A percentile compares a stretch with the other conserved stretches of the same genome.
Evolutionary conservation across 2,329 filamentous ascomycete species (phyloP).

Genomic region (Fusarium mexicanum): DNA sequence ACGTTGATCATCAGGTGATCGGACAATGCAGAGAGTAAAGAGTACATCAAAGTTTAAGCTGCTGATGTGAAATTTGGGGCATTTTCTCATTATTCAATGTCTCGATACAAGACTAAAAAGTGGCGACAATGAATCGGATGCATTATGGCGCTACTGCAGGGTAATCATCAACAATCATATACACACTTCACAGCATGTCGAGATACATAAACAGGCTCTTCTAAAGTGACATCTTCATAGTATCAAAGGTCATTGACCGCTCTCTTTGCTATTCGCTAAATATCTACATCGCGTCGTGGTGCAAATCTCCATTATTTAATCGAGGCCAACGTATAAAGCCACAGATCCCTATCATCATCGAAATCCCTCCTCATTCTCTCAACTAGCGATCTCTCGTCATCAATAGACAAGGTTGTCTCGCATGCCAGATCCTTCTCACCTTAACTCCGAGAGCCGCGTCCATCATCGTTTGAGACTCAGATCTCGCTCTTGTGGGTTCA

Average conservation of each 20-base stretch:
- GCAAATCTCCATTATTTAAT: constrained; percentile 18
- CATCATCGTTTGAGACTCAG: constrained; percentile 66
- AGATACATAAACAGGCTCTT: not conserved
- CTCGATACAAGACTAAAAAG: constrained; percentile 25
- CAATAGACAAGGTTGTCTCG: constrained; percentile 65
- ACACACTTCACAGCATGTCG: not conserved
- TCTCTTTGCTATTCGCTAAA: constrained; percentile 18
- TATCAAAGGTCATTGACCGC: constrained; percentile 8
- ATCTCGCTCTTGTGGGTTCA: constrained; percentile 51
- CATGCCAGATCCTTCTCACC: constrained; percentile 73
- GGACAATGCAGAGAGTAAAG: not conserved
- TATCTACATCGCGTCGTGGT: constrained; percentile 18
- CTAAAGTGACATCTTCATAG: not conserved
- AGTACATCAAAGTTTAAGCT: not conserved
- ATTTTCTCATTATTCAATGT: not conserved
- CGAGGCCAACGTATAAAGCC: not conserved
- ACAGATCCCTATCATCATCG: not conserved
- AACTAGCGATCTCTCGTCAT: constrained; percentile 59
- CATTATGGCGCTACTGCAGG: constrained; percentile 4
- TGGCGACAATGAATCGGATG: constrained; percentile 13
- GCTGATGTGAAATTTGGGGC: not conserved
- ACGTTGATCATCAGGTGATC: constrained; percentile 25
- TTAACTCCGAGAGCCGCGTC: constrained; percentile 67
- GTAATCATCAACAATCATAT: not conserved
- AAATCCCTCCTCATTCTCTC: constrained; percentile 12